These are phyloP conservation scores for Barnettozyma vustinii DNA, from an alignment of 805 yeast genomes.

Conservation along the genomic window DNA sequence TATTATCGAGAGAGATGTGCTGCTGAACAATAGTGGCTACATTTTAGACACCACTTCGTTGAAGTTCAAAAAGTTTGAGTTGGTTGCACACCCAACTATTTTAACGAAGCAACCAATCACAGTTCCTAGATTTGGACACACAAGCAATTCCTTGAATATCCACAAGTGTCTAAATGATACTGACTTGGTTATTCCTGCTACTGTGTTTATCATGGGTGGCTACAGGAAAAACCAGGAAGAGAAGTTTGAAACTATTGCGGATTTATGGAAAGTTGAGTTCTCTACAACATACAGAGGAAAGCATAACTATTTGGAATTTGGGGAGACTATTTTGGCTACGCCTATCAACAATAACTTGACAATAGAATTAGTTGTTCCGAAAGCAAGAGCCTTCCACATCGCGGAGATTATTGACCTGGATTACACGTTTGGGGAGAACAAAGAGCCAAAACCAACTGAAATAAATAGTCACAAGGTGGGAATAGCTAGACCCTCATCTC, in stretches of 20 bases:
- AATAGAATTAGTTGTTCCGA: conserved; percentile 22
- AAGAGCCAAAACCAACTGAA: not conserved
- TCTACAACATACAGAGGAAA: conserved; percentile 32
- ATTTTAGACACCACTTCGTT: conserved; percentile 49
- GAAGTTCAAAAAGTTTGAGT: conserved; percentile 42
- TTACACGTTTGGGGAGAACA: not conserved
- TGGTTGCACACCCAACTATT: conserved; percentile 30
- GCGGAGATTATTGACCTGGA: conserved; percentile 22
- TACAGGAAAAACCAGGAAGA: conserved; percentile 29
- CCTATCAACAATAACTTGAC: conserved; percentile 20
- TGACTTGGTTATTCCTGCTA: conserved; percentile 26
- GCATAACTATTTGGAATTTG: conserved; percentile 31
- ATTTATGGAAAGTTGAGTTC: conserved; percentile 38
- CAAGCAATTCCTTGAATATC: conserved; percentile 26
- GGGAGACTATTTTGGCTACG: conserved; percentile 31
- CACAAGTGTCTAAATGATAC: conserved; percentile 8
- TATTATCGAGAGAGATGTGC: conserved; percentile 35
- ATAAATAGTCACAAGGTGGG: conserved; percentile 9
- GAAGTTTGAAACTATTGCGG: conserved; percentile 32
- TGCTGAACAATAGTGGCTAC: conserved; percentile 49
- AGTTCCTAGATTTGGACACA: conserved; percentile 36
- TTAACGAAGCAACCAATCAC: conserved; percentile 27
- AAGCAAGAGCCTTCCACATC: conserved; percentile 33
- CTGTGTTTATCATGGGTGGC: conserved; percentile 44
- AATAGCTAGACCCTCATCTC: conserved; percentile 13